phyloP scores from a whole-genome alignment of 139 green algal genomes.

The Tetradesmus lagerheimii region DNA sequence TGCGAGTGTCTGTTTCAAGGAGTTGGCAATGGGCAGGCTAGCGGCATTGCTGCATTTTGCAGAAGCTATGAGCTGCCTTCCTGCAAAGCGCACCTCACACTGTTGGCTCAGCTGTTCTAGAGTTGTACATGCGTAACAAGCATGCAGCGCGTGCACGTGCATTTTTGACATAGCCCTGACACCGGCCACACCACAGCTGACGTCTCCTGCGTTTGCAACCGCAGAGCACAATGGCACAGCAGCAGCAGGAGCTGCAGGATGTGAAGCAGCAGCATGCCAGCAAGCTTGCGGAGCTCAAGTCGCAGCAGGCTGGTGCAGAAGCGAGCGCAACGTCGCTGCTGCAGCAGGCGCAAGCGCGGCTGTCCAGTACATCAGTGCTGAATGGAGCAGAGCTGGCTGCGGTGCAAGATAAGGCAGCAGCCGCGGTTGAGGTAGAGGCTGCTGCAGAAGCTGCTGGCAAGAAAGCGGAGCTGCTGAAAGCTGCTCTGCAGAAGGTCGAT shows the following conservation, averaged over 20 bases:
- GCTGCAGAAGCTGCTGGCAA: conserved; percentile 37
- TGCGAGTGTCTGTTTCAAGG: too few species aligned
- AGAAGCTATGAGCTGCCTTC: too few species aligned
- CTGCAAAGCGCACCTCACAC: too few species aligned
- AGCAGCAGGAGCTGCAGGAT: conserved; percentile 39
- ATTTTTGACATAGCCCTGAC: too few species aligned
- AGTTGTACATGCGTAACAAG: too few species aligned
- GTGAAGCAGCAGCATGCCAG: conserved; percentile 44
- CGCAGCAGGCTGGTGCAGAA: conserved; percentile 54
- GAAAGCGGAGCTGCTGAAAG: conserved; percentile 42
- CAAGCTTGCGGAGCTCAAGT: conserved; percentile 39
- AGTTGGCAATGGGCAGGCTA: too few species aligned
- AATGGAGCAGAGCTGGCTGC: conserved; percentile 42
- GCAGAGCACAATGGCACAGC: conserved; percentile 46
- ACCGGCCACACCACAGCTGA: not conserved
- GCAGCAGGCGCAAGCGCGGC: conserved; percentile 7
- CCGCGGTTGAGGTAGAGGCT: conserved; percentile 39
- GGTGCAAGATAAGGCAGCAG: conserved; percentile 27
- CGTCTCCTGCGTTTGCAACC: conserved; percentile 15
- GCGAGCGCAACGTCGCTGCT: conserved; percentile 49
- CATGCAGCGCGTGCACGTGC: too few species aligned
- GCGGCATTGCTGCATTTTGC: too few species aligned
- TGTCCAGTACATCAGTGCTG: conserved; percentile 10
- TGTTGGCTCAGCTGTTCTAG: too few species aligned
- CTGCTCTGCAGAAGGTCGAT: not conserved